phyloP scores from a whole-genome alignment of 1,139 yeast species.

The Pichia sp. region DNA sequence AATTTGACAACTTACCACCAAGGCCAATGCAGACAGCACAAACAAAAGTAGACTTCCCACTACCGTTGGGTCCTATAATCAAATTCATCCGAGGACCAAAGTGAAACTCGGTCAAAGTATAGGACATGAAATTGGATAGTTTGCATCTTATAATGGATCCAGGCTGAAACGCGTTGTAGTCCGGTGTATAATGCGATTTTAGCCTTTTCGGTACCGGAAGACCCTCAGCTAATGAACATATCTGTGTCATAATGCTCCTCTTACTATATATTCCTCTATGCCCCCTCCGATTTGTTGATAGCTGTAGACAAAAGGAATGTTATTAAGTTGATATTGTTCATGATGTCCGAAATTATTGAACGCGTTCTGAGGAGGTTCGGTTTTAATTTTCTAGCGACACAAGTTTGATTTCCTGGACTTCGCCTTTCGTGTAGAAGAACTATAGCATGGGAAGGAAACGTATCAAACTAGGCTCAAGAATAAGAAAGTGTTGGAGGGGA shows the following conservation, averaged over 20 bases:
- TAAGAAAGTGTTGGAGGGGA: too few species aligned
- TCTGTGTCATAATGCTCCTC: slow-evolving; percentile 1
- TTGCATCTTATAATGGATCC: slow-evolving; percentile 70
- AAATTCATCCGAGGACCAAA: slow-evolving; percentile 83
- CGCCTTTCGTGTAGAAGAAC: too few species aligned
- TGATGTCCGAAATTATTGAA: too few species aligned
- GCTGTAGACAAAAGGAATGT: too few species aligned
- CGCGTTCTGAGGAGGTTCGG: too few species aligned
- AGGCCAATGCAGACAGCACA: slow-evolving; percentile 91
- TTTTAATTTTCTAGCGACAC: too few species aligned
- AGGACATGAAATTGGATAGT: slow-evolving; percentile 78
- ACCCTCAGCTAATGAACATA: slow-evolving; percentile 8
- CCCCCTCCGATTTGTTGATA: too few species aligned
- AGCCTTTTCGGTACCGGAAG: slow-evolving; percentile 21
- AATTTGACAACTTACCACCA: slow-evolving; percentile 71
- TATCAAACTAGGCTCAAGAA: too few species aligned
- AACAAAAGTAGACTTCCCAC: slow-evolving; percentile 91
- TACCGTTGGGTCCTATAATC: slow-evolving; percentile 96
- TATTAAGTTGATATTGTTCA: too few species aligned
- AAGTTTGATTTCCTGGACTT: too few species aligned
- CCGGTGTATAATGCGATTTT: slow-evolving; percentile 15
- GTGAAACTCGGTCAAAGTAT: slow-evolving; percentile 67
- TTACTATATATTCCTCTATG: too few species aligned
- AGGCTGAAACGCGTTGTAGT: slow-evolving; percentile 31
- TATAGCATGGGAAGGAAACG: too few species aligned